These are phyloP conservation scores for Ulmus americana DNA, from an alignment of 331 rosid species.

Conservation along the genomic window DNA sequence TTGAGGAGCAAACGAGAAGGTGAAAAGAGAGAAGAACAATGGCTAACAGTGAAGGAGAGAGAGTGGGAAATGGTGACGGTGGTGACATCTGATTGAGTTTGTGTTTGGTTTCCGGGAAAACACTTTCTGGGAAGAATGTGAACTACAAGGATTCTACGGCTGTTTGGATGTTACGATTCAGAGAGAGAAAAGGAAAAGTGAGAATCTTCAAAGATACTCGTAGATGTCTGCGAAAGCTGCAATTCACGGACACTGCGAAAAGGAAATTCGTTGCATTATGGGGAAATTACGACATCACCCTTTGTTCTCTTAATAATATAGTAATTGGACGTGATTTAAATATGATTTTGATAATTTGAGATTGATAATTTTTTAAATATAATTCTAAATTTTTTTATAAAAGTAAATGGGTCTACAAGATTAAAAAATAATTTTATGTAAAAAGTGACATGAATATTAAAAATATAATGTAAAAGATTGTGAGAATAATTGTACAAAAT, in stretches of 20 bases:
- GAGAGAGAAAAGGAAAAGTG: not conserved
- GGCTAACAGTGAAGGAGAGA: slow-evolving; percentile 8
- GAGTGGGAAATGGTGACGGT: slow-evolving; percentile 1
- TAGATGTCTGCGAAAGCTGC: slow-evolving; percentile 25
- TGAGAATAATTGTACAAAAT: no score
- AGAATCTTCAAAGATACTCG: slow-evolving; percentile 19
- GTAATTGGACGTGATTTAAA: no score
- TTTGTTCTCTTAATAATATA: no score
- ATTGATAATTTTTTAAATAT: no score
- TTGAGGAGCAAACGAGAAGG: not conserved
- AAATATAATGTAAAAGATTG: no score
- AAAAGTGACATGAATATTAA: no score
- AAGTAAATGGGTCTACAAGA: no score
- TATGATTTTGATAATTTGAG: no score
- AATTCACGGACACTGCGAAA: slow-evolving; percentile 16
- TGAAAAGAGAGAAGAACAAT: slow-evolving; percentile 17
- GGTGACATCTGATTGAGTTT: slow-evolving; percentile 18
- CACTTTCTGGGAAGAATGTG: slow-evolving; percentile 3
- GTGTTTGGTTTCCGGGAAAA: slow-evolving; percentile 18
- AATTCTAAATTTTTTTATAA: no score
- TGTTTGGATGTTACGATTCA: not conserved
- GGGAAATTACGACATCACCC: no score
- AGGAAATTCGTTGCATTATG: not conserved
- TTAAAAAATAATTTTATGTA: no score
- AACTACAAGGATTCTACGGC: not conserved